These are phyloP conservation scores for Hyaloscypha bicolor DNA, from an alignment of 495 filamentous ascomycete species.

Conservation along the genomic window DNA sequence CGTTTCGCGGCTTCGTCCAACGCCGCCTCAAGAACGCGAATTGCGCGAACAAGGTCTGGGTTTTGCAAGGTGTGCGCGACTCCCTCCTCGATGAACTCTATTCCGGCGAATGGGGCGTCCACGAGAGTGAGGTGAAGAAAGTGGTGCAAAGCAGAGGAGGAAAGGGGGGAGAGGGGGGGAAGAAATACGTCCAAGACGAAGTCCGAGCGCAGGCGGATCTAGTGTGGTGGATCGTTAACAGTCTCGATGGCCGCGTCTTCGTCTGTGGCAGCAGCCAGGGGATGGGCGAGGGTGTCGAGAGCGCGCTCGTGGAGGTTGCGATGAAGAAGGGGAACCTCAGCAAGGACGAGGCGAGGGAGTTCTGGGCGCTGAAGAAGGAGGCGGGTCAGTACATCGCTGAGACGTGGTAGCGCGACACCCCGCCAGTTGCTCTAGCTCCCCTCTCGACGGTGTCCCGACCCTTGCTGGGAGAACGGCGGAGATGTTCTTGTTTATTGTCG, in stretches of 20 bases:
- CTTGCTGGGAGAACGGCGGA: too few species aligned
- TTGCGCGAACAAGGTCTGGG: constrained; percentile 99
- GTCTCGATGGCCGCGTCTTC: constrained; percentile 89
- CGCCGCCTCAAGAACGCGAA: constrained; percentile 92
- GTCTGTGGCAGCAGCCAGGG: constrained; percentile 93
- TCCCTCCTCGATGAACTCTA: constrained; percentile 93
- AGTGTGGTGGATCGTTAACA: constrained; percentile 95
- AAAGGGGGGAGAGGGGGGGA: constrained; percentile 63
- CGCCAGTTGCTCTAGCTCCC: too few species aligned
- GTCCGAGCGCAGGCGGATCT: constrained; percentile 85
- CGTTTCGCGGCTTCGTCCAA: constrained; percentile 96
- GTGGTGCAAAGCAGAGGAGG: constrained; percentile 79
- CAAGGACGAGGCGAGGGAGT: constrained; percentile 69
- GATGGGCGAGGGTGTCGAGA: constrained; percentile 96
- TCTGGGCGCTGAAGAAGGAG: constrained; percentile 83
- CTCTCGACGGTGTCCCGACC: too few species aligned
- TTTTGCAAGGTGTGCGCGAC: constrained; percentile 95
- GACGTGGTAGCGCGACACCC: constrained; percentile 49
- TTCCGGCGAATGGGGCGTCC: constrained; percentile 92
- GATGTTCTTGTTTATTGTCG: too few species aligned
- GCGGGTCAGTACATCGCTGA: constrained; percentile 87
- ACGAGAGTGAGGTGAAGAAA: constrained; percentile 88
- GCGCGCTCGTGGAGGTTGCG: constrained; percentile 75
- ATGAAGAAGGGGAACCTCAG: constrained; percentile 80
- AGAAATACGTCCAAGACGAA: constrained; percentile 86